phyloP scores from a whole-genome alignment of 805 yeast genomes.

The Hanseniaspora taiwanica region DNA sequence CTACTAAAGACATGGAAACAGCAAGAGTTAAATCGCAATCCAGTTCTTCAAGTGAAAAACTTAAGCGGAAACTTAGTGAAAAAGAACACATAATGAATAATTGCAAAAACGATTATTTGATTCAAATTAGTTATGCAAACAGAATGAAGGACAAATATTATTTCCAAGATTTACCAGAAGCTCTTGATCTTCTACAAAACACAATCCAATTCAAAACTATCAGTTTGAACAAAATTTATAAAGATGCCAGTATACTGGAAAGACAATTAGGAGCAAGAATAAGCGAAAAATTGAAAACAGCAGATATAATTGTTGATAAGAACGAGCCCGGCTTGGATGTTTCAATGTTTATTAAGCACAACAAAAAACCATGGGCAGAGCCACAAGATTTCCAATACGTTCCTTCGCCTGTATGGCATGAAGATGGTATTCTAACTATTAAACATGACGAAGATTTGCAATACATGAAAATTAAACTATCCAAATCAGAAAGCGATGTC shows the following conservation, averaged over 20 bases:
- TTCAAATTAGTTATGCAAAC: slow-evolving; percentile 74
- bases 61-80: slow-evolving; percentile 37
- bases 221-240: slow-evolving; percentile 47
- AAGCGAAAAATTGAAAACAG: slow-evolving; percentile 31
- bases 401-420: slow-evolving; percentile 95
- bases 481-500: slow-evolving; percentile 24
- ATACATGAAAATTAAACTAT: slow-evolving; percentile 40
- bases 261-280: slow-evolving; percentile 34
- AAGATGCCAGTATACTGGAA: slow-evolving; percentile 50
- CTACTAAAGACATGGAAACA: slow-evolving; percentile 69
- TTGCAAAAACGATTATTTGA: slow-evolving; percentile 72
- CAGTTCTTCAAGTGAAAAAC: slow-evolving; percentile 36
- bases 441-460: slow-evolving; percentile 44
- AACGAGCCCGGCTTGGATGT: slow-evolving; percentile 68
- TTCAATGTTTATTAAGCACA: slow-evolving; percentile 88
- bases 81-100: slow-evolving; percentile 72
- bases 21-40: slow-evolving; percentile 66
- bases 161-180: slow-evolving; percentile 87
- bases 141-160: slow-evolving; percentile 84
- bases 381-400: slow-evolving; percentile 75
- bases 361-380: slow-evolving; percentile 61
- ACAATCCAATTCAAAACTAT: slow-evolving; percentile 67
- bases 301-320: slow-evolving; percentile 45
- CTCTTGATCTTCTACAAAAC: slow-evolving; percentile 73
- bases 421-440: slow-evolving; percentile 65